Evolutionary conservation across 768 basidiomycete species (phyloP).

Genomic region (Rhizopogon roseolus): DNA sequence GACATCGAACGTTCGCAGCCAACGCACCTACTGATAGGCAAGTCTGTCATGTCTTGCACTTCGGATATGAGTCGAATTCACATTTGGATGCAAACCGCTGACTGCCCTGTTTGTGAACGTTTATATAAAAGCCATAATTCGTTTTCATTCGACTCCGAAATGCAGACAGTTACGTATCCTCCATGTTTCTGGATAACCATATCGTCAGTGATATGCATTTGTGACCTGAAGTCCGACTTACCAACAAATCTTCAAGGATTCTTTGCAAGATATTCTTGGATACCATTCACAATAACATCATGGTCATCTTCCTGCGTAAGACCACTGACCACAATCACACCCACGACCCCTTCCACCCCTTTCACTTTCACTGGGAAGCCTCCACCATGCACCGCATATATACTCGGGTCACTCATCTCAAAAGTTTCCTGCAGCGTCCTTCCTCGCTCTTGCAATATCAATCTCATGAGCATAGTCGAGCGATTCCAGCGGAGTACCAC

Average conservation of each 20-base stretch:
- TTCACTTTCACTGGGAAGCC: conserved; percentile 30
- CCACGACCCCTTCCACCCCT: conserved; percentile 28
- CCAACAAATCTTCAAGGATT: background rate
- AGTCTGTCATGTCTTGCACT: background rate
- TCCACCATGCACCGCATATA: conserved; percentile 27
- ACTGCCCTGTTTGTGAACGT: background rate
- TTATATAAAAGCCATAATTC: background rate
- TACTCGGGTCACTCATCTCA: conserved; percentile 18
- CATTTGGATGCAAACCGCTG: background rate
- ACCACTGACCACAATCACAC: conserved; percentile 31
- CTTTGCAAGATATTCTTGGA: conserved; percentile 19
- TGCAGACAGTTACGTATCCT: no score
- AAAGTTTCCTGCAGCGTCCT: conserved; percentile 10
- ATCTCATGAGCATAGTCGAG: conserved; percentile 21
- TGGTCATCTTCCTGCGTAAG: conserved; percentile 28
- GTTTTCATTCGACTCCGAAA: background rate
- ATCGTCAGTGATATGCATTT: background rate
- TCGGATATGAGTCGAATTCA: background rate
- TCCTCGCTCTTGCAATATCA: conserved; percentile 1
- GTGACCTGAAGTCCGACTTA: background rate
- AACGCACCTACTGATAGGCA: background rate
- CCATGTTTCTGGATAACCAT: background rate
- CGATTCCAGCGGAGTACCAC: conserved; percentile 26
- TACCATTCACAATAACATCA: conserved; percentile 23
- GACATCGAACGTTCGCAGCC: no score